Evolutionary conservation across 169 alveolate genomes (phyloP), one percentile per base, ranked within the genome.

Genomic region (Cyclospora cayetanensis): DNA sequence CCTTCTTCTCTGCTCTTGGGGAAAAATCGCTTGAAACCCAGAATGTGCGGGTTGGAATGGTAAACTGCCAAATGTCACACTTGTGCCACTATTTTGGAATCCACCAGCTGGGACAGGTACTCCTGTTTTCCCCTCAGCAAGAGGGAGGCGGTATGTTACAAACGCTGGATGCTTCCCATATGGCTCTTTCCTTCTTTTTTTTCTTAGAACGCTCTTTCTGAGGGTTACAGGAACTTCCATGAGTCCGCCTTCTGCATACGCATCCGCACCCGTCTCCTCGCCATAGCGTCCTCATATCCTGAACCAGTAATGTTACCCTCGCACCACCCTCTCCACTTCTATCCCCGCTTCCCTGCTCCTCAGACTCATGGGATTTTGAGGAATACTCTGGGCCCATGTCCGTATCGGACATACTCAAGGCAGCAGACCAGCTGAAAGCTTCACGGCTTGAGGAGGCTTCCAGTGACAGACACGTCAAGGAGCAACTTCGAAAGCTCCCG

Each of bases 101-200:
- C 29, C 46, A 34, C 42, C 50, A 79, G 18, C 70, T 79, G 29
- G 70, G 70, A 3, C 89, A 79, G 29, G 70, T 79, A 25, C 50
- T 46, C 89, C 70, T 79, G 50, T 35, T 79, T 55, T 72, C 89
- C 18, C 89, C 89, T 20, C 41, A 74, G 66, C 86, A 74, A 41
- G 86, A 74, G 7, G 86, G 86, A 31, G 86, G 86, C 0, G 86
- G 86, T 74, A 74, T 35, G 86, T 11, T 18, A 50, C 9, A 50
- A 11, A n/a, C n/a, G n/a, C n/a, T n/a, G n/a, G n/a, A n/a, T n/a
- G n/a, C n/a, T n/a, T n/a, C n/a, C n/a, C n/a, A n/a, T n/a, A n/a
- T n/a, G n/a, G n/a, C n/a, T n/a, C n/a, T n/a, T n/a, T n/a, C n/a
- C n/a, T n/a, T n/a, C n/a, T n/a, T n/a, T n/a, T n/a, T n/a, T n/a